Conservation (phyloP, 768 basidiomycete species). For the Mycena alexandri region DNA sequence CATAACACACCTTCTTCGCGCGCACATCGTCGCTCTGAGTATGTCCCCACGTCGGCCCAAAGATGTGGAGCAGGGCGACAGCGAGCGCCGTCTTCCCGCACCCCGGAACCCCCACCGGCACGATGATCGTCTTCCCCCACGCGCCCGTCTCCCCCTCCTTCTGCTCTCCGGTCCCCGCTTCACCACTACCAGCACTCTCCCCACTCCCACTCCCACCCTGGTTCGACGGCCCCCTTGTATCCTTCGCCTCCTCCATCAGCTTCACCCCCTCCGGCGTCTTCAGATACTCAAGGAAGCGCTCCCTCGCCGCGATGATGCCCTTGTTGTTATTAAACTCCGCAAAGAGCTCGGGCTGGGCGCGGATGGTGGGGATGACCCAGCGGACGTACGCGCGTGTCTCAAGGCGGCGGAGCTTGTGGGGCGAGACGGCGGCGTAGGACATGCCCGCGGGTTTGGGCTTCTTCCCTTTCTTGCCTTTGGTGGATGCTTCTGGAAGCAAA, state of each 20-base stretch:
- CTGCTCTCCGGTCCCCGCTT: no score
- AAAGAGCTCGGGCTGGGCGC: constrained; percentile 70
- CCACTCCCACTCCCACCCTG: constrained; percentile 36
- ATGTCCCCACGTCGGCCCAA: no score
- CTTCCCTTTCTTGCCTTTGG: constrained; percentile 34
- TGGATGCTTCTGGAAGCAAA: no score
- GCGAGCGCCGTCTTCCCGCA: constrained; percentile 62
- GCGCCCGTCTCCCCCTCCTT: neutral
- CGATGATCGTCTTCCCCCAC: constrained; percentile 83
- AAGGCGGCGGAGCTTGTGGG: constrained; percentile 75
- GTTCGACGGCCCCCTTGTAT: constrained; percentile 2
- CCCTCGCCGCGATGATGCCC: constrained; percentile 88
- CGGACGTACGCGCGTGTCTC: constrained; percentile 87
- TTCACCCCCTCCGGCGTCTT: constrained; percentile 60
- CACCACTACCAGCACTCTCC: no score
- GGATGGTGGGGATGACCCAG: constrained; percentile 88
- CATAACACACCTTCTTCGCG: no score
- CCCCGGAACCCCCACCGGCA: constrained; percentile 94
- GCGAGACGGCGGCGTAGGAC: constrained; percentile 58
- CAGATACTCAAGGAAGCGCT: constrained; percentile 81
- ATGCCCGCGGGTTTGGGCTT: constrained; percentile 32
- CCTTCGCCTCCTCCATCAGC: constrained; percentile 38
- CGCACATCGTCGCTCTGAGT: no score
- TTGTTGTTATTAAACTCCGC: constrained; percentile 73
- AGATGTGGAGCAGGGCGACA: no score